These are phyloP conservation scores for Bolboschoenoplectus hybrid DNA, from an alignment of 202 grass and related monocot genomes.

Conservation along the genomic window DNA sequence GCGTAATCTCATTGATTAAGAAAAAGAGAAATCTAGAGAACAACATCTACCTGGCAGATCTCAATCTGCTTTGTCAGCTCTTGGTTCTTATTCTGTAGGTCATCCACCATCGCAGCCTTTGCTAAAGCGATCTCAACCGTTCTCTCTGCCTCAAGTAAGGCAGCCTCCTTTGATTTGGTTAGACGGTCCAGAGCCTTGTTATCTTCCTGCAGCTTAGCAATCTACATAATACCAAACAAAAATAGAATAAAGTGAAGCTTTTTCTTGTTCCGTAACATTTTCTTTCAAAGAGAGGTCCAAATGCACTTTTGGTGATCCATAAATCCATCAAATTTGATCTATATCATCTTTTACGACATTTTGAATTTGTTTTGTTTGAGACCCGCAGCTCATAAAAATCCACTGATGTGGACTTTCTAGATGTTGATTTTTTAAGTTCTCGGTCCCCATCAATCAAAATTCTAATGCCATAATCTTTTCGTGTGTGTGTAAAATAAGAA, in stretches of 20 bases:
- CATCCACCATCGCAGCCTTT: conserved; percentile 96
- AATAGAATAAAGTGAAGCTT: conserved; percentile 18
- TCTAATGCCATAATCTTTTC: neutral
- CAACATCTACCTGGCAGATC: conserved; percentile 78
- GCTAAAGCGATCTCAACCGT: conserved; percentile 89
- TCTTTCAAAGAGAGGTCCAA: conserved; percentile 7
- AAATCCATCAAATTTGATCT: neutral
- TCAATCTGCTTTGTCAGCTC: conserved; percentile 97
- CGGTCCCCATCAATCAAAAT: neutral
- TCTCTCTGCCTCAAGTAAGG: conserved; percentile 83
- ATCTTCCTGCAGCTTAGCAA: conserved; percentile 91
- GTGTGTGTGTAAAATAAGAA: conserved; percentile 2
- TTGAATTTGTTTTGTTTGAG: neutral
- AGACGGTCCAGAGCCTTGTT: conserved; percentile 90
- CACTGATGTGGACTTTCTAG: neutral
- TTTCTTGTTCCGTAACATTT: conserved; percentile 5
- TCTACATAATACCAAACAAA: conserved; percentile 57
- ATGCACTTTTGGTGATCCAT: neutral
- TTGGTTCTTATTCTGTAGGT: conserved; percentile 99
- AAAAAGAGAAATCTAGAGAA: conserved; percentile 8
- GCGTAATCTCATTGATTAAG: neutral
- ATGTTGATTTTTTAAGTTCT: neutral
- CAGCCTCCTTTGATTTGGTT: conserved; percentile 94
- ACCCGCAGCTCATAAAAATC: neutral
- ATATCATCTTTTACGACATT: neutral